Percentiles rank a stretch among this genome's conserved stretches.
Conservation (phyloP, 345 rosid genomes). For the Populus pruinosa region DNA sequence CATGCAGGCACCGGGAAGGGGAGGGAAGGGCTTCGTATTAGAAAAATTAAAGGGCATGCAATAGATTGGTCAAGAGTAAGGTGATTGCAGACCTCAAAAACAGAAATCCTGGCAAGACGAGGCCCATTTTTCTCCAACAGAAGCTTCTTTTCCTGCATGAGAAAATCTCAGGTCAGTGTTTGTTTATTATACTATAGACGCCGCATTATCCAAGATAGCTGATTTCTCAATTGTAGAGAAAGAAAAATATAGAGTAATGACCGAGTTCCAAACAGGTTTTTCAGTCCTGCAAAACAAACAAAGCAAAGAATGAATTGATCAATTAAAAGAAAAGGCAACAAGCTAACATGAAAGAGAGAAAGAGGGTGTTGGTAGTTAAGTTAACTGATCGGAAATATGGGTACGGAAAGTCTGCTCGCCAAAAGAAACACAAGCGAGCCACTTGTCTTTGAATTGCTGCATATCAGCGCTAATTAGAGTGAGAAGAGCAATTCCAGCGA, state of each 20-base stretch:
- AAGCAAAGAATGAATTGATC: slow-evolving; percentile 1
- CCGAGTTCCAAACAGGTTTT: slow-evolving; percentile 82
- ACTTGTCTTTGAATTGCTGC: slow-evolving; percentile 75
- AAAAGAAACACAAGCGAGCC: slow-evolving; percentile 84
- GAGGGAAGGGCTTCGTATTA: neutral
- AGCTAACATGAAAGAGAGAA: neutral
- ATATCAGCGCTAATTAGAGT: slow-evolving; percentile 69
- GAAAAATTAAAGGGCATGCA: neutral
- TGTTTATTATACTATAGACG: neutral
- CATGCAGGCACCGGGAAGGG: neutral
- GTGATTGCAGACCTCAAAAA: slow-evolving; percentile 62
- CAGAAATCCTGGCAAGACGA: slow-evolving; percentile 73
- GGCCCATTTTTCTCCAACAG: slow-evolving; percentile 83
- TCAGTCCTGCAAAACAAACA: slow-evolving; percentile 62
- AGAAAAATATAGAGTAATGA: slow-evolving; percentile 32
- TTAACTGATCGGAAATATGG: slow-evolving; percentile 64
- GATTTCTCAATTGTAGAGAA: neutral
- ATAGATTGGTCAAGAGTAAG: neutral
- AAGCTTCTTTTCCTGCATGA: slow-evolving; percentile 81
- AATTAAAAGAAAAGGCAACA: neutral
- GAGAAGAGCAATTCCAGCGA: slow-evolving; percentile 86
- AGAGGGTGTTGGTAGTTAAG: neutral
- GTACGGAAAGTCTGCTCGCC: slow-evolving; percentile 92
- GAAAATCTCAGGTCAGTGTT: slow-evolving; percentile 11
- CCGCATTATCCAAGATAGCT: neutral